A percentile compares a stretch with the other conserved stretches of the same genome.
Conservation (phyloP, 495 filamentous ascomycete genomes). For the Aspergillus mulundensis region DNA sequence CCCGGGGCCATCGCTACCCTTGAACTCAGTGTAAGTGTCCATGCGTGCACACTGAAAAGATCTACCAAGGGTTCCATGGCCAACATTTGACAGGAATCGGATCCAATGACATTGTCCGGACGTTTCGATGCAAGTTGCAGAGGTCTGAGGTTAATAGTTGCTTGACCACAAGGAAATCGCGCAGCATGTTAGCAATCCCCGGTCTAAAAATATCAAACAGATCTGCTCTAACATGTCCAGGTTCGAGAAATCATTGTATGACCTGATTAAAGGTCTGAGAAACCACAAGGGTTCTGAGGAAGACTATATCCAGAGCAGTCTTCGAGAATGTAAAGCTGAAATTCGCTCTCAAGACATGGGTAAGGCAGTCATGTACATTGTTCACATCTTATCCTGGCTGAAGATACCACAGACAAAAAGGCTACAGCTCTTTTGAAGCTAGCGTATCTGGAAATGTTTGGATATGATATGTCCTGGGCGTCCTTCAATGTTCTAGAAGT, state of each 20-base stretch:
- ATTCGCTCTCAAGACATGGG: constrained; percentile 89
- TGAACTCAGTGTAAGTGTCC: background rate
- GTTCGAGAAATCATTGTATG: constrained; percentile 99
- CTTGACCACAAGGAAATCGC: background rate
- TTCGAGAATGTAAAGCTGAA: constrained; percentile 92
- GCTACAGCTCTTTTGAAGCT: constrained; percentile 92
- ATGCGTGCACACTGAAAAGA: background rate
- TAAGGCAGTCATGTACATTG: constrained; percentile 26
- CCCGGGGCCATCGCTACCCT: background rate
- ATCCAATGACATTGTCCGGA: background rate
- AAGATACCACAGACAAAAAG: constrained; percentile 70
- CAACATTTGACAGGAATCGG: background rate
- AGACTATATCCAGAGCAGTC: constrained; percentile 83
- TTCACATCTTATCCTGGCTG: constrained; percentile 15
- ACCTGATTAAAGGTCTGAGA: constrained; percentile 93
- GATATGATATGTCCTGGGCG: constrained; percentile 99
- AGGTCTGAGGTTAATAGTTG: background rate
- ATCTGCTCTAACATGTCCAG: constrained; percentile 34
- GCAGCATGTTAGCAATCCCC: constrained; percentile 15
- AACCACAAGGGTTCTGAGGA: constrained; percentile 91
- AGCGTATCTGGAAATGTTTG: constrained; percentile 97
- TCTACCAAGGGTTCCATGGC: background rate
- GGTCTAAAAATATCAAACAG: background rate
- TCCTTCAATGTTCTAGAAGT: constrained; percentile 97
- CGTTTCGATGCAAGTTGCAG: background rate